phyloP scores from a whole-genome alignment of 2,329 filamentous ascomycete genomes.

The Paecilomyces sp. region DNA sequence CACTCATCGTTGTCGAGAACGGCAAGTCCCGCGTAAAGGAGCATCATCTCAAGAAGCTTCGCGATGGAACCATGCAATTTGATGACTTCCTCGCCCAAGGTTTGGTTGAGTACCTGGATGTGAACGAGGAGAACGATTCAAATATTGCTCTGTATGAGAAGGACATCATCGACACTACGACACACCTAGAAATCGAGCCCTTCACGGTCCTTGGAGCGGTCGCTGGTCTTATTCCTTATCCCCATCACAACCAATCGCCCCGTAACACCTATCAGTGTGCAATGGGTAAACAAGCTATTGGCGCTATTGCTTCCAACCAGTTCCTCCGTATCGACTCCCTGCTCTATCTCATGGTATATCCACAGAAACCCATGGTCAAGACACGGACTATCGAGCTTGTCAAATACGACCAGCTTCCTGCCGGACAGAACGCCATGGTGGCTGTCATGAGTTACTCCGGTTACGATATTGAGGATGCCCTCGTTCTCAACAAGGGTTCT shows the following conservation, averaged over 20 bases:
- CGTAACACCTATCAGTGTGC: slow-evolving; percentile 98
- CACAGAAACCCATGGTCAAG: slow-evolving; percentile 95
- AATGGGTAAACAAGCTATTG: slow-evolving; percentile 99
- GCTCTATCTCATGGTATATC: slow-evolving; percentile 94
- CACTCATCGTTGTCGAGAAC: slow-evolving; percentile 91
- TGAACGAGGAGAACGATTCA: slow-evolving; percentile 96
- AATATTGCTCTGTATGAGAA: slow-evolving; percentile 86
- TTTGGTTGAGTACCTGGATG: slow-evolving; percentile 91
- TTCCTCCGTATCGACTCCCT: slow-evolving; percentile 95
- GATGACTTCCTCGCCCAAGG: slow-evolving; percentile 89
- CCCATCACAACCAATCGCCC: slow-evolving; percentile 97
- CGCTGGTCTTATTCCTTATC: slow-evolving; percentile 92
- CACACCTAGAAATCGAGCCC: slow-evolving; percentile 94
- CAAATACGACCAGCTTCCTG: slow-evolving; percentile 94
- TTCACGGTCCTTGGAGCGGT: slow-evolving; percentile 96
- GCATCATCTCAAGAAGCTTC: slow-evolving; percentile 71
- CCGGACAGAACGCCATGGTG: slow-evolving; percentile 93
- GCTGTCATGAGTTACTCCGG: slow-evolving; percentile 99
- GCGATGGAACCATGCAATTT: slow-evolving; percentile 78
- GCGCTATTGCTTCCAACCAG: slow-evolving; percentile 96
- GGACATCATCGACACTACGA: slow-evolving; percentile 74
- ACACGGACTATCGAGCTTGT: slow-evolving; percentile 94
- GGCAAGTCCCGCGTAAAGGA: slow-evolving; percentile 71
- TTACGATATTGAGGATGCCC: slow-evolving; percentile 97
- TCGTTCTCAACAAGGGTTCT: slow-evolving; percentile 94